Evolutionary conservation across 306 rosid species (phyloP).

Genomic region (Leucaena leucocephala): DNA sequence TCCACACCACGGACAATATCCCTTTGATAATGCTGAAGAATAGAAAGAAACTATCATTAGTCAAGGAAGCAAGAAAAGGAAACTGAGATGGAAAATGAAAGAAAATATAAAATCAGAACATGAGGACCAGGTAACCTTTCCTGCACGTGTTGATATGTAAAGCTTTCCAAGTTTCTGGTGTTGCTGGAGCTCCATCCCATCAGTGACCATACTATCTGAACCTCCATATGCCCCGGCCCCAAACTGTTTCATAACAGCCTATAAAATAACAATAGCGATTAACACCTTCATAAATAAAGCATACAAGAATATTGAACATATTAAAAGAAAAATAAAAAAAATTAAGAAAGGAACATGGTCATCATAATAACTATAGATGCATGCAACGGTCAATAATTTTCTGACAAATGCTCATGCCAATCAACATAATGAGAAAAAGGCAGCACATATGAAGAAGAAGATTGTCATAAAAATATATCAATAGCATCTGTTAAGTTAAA

Average conservation of each 20-base stretch:
- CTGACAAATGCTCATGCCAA: background rate
- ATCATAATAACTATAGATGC: background rate
- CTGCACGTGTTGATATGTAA: slow-evolving; percentile 93
- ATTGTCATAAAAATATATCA: background rate
- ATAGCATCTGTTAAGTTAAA: background rate
- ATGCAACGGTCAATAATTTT: background rate
- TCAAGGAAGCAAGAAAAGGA: background rate
- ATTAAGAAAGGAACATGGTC: background rate
- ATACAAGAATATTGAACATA: background rate
- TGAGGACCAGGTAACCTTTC: slow-evolving; percentile 63
- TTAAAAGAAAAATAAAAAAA: background rate
- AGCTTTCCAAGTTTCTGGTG: slow-evolving; percentile 92
- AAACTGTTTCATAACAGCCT: slow-evolving; percentile 95
- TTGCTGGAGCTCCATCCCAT: slow-evolving; percentile 69
- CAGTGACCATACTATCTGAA: slow-evolving; percentile 75
- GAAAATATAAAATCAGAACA: slow-evolving; percentile 17
- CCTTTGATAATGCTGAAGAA: slow-evolving; percentile 91
- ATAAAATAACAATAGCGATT: slow-evolving; percentile 33
- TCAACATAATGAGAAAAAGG: background rate
- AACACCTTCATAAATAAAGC: slow-evolving; percentile 10
- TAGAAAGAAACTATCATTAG: slow-evolving; percentile 31
- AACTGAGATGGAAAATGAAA: slow-evolving; percentile 16
- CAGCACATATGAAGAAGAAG: background rate
- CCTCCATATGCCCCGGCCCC: slow-evolving; percentile 89
- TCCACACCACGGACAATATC: slow-evolving; percentile 95